Evolutionary conservation across 495 filamentous ascomycete species (phyloP), one percentile per base, ranked within the genome.

Genomic region (Annulohypoxylon moriforme): DNA sequence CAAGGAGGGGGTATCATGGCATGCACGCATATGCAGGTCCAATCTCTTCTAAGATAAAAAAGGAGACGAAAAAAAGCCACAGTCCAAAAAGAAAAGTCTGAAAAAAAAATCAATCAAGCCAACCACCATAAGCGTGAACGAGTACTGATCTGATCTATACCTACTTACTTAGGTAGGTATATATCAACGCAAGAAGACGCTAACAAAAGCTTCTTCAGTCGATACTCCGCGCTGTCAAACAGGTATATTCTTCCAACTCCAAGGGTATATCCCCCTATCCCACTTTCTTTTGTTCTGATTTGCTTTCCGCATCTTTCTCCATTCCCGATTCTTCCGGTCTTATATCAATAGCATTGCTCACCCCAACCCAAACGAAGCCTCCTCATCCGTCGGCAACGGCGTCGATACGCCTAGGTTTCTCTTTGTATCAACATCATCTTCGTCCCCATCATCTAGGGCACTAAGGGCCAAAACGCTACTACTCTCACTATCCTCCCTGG

Each of bases 321-420:
- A 14, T 20, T 25, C 25, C 8, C n/a, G n/a, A n/a, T 52, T 9
- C 20, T 13, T 5, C 22, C 9, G 18, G 8, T 55, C 3, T 11
- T 18, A 18, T 18, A 4, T 34, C 52, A 16, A 20, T 27, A 10
- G 18, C 25, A n/a, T 24, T 22, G 11, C 3, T 16, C 16, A 78
- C 33, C 76, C 77, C 14, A 77, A 60, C 24, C 69, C 73, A 40
- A 75, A 73, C 34, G 62, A 53, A 27, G 57, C 52, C 46, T 80
- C 77, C 44, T 79, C 73, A 24, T 80, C 76, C 3, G 67, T 40
- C 3, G 76, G 75, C 7, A 67, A 76, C 5, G 73, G 74, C n/a
- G 72, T 40, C 27, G 27, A 29, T 6, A 6, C 27, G 27, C 27
- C 6, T 13, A 40, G 11, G 11, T 13, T 40, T 40, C 14, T 13